Conservation (phyloP, 1,139 yeast genomes). For the Pichia sp. region DNA sequence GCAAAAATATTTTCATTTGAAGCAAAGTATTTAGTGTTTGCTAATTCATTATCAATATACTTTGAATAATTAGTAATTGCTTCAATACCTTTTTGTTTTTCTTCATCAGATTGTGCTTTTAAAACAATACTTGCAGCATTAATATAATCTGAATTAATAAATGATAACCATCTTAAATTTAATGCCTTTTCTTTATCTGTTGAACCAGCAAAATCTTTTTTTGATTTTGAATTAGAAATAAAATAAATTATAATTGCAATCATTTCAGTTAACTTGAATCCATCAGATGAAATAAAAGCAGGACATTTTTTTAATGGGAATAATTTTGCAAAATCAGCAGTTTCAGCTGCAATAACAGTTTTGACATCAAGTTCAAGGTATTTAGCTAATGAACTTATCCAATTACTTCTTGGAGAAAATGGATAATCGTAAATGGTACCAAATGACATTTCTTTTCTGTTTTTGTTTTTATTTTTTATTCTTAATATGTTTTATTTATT, state of each 20-base stretch:
- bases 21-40: neutral
- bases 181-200: slow-evolving; percentile 24
- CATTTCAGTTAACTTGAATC: slow-evolving; percentile 27
- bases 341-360: slow-evolving; percentile 13
- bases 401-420: slow-evolving; percentile 21
- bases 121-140: neutral
- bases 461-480: no score
- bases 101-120: neutral
- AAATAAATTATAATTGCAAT: slow-evolving; percentile 27
- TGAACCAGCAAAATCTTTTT: slow-evolving; percentile 18
- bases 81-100: neutral
- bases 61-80: neutral
- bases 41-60: neutral
- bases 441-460: slow-evolving; percentile 17
- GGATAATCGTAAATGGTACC: slow-evolving; percentile 17
- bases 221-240: slow-evolving; percentile 13
- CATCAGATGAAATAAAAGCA: slow-evolving; percentile 27
- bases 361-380: slow-evolving; percentile 36
- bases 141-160: slow-evolving; percentile 26
- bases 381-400: slow-evolving; percentile 15
- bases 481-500: no score
- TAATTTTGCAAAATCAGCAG: slow-evolving; percentile 11
- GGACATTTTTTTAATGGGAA: slow-evolving; percentile 32
- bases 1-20: neutral
- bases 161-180: slow-evolving; percentile 27